Conservation (phyloP, 495 filamentous ascomycete genomes). For the Opeltia flavorubescens region DNA sequence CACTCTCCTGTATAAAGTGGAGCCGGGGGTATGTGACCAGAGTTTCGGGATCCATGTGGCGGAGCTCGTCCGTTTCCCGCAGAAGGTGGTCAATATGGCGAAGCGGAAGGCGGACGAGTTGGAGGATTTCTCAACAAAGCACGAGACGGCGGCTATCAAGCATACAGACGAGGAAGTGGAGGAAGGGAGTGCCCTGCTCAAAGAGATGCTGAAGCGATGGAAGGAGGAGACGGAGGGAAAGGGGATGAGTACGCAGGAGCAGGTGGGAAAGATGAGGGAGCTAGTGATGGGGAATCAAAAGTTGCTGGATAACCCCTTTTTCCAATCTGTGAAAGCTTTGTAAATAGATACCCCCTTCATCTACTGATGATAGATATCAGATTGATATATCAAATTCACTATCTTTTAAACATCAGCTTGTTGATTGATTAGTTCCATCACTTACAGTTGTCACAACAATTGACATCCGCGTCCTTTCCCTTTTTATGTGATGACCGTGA, state of each 20-base stretch:
- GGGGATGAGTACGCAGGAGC: slow-evolving; percentile 58
- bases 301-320: slow-evolving; percentile 74
- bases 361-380: neutral
- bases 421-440: too few relatives aligned
- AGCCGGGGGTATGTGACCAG: slow-evolving; percentile 90
- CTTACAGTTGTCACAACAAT: too few relatives aligned
- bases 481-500: too few relatives aligned
- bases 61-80: slow-evolving; percentile 92
- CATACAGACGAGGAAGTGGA: slow-evolving; percentile 79
- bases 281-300: slow-evolving; percentile 57
- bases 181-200: slow-evolving; percentile 75
- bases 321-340: slow-evolving; percentile 71
- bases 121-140: slow-evolving; percentile 74
- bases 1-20: slow-evolving; percentile 90
- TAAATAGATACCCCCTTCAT: slow-evolving; percentile 22
- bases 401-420: neutral
- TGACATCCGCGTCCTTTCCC: too few relatives aligned
- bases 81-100: slow-evolving; percentile 96
- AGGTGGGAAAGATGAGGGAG: slow-evolving; percentile 64
- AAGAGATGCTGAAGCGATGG: slow-evolving; percentile 76
- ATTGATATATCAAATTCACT: neutral
- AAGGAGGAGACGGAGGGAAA: slow-evolving; percentile 62
- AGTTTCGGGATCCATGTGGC: slow-evolving; percentile 97
- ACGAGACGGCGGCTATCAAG: slow-evolving; percentile 39
- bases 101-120: slow-evolving; percentile 96